Conservation (phyloP, 1,284 basidiomycete genomes). For the Anthracocystis setariae region DNA sequence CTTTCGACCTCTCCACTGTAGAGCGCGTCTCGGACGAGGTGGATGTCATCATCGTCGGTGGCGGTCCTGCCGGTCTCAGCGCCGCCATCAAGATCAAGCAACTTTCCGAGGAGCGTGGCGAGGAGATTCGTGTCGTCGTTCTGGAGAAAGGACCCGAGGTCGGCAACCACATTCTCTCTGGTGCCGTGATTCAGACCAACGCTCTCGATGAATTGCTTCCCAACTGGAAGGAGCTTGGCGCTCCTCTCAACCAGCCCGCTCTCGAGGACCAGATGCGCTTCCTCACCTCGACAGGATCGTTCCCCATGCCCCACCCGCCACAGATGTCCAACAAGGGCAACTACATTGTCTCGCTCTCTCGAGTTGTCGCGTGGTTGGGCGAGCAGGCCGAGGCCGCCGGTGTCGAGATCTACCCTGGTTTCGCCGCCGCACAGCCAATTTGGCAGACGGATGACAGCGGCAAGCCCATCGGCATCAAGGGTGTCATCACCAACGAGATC, state of each 20-base stretch:
- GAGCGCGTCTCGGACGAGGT: slow-evolving; percentile 74
- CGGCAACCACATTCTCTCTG: slow-evolving; percentile 93
- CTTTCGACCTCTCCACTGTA: slow-evolving; percentile 61
- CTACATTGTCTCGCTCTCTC: slow-evolving; percentile 90
- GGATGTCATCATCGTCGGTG: slow-evolving; percentile 96
- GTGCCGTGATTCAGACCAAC: slow-evolving; percentile 91
- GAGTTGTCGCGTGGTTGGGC: slow-evolving; percentile 88
- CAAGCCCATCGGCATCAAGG: slow-evolving; percentile 74
- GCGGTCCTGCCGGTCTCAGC: slow-evolving; percentile 90
- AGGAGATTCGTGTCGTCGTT: slow-evolving; percentile 88
- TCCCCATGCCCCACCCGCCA: slow-evolving; percentile 94
- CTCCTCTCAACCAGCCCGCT: slow-evolving; percentile 80
- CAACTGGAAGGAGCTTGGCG: slow-evolving; percentile 77
- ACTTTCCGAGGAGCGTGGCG: slow-evolving; percentile 80
- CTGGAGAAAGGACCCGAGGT: slow-evolving; percentile 94
- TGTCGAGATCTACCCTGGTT: slow-evolving; percentile 96
- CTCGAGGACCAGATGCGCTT: slow-evolving; percentile 86
- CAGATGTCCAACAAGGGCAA: slow-evolving; percentile 97
- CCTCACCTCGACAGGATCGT: slow-evolving; percentile 77
- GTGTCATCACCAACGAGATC: slow-evolving; percentile 93
- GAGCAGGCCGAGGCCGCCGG: slow-evolving; percentile 88
- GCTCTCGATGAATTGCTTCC: slow-evolving; percentile 92
- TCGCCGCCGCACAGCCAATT: slow-evolving; percentile 86
- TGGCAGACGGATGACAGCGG: slow-evolving; percentile 77
- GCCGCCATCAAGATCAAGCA: slow-evolving; percentile 98